Evolutionary conservation across 345 rosid species (phyloP).

Genomic region (Fremontodendron californicum): DNA sequence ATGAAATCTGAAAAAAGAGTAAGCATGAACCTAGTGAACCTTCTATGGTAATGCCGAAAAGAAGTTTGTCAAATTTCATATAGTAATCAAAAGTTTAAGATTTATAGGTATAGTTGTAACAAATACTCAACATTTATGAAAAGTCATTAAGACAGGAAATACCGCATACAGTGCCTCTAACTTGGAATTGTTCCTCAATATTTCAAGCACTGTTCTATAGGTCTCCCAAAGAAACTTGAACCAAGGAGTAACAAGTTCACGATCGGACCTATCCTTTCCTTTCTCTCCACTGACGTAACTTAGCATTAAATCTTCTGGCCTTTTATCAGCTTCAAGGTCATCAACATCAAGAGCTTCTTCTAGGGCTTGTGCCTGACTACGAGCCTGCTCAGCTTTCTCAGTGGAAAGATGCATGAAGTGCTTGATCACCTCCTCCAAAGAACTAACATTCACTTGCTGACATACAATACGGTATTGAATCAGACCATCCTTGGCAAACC

Average conservation of each 20-base stretch:
- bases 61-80: background rate
- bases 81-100: background rate
- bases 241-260: slow-evolving; percentile 98
- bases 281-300: slow-evolving; percentile 99
- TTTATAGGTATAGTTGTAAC: background rate
- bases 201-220: slow-evolving; percentile 95
- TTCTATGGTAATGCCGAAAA: background rate
- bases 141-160: slow-evolving; percentile 22
- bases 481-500: slow-evolving; percentile 94
- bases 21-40: background rate
- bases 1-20: background rate
- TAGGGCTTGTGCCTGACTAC: slow-evolving; percentile 80
- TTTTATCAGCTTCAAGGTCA: slow-evolving; percentile 96
- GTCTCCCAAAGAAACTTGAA: slow-evolving; percentile 99
- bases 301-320: slow-evolving; percentile 95
- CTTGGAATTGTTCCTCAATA: slow-evolving; percentile 92
- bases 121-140: background rate
- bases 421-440: slow-evolving; percentile 99
- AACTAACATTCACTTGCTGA: slow-evolving; percentile 89
- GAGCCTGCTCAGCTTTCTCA: slow-evolving; percentile 97
- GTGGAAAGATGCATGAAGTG: slow-evolving; percentile 93
- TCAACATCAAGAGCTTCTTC: slow-evolving; percentile 99
- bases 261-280: slow-evolving; percentile 97
- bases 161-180: slow-evolving; percentile 98
- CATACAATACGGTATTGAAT: slow-evolving; percentile 93